Conservation (phyloP, 139 green algal genomes). For the Yamagishiella unicocca region DNA sequence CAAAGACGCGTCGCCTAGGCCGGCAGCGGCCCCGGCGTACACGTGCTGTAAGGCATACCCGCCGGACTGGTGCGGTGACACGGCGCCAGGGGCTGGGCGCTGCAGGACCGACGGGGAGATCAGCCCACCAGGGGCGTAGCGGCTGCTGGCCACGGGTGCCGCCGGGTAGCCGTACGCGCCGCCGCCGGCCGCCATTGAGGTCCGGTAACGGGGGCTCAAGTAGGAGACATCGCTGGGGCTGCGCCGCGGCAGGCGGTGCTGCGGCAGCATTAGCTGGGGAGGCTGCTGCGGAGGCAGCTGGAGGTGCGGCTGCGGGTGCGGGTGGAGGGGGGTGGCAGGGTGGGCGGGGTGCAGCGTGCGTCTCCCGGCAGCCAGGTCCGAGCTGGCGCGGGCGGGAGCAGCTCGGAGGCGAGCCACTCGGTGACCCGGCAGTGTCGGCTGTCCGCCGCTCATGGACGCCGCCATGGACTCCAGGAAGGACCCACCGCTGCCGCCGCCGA, state of each 20-base stretch:
- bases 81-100: no score
- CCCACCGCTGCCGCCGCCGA: neutral
- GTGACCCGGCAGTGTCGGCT: neutral
- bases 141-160: neutral
- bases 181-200: neutral
- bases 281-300: neutral
- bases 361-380: neutral
- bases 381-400: neutral
- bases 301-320: neutral
- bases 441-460: neutral
- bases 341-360: neutral
- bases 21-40: neutral
- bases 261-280: neutral
- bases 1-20: neutral
- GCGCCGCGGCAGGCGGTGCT: slow-evolving; percentile 8
- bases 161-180: neutral
- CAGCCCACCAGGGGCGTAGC: neutral
- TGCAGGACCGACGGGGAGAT: neutral
- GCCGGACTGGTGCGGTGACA: neutral
- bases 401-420: neutral
- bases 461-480: slow-evolving; percentile 32
- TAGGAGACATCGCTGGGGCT: slow-evolving; percentile 46
- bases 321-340: no score
- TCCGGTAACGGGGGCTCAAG: neutral
- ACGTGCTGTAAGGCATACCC: neutral